Conservation (phyloP, 192 early-diverging fungal species). For the Linnemannia elongata region DNA sequence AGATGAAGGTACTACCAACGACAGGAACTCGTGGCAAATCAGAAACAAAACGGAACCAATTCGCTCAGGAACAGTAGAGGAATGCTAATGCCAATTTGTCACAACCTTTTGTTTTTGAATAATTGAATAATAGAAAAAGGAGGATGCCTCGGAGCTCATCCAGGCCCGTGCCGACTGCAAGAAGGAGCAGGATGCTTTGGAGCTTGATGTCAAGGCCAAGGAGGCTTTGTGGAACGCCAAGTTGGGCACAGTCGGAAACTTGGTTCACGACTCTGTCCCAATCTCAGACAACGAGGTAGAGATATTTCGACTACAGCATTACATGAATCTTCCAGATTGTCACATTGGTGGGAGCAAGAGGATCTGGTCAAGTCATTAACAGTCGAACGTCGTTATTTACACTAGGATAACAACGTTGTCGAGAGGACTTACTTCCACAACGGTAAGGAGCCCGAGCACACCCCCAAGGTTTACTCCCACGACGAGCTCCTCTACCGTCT, state of each 20-base stretch:
- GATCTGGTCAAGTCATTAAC: not conserved
- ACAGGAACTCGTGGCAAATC: slow-evolving; percentile 53
- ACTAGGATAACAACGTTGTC: slow-evolving; percentile 77
- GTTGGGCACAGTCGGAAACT: slow-evolving; percentile 86
- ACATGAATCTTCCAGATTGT: slow-evolving; percentile 3
- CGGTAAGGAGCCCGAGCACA: slow-evolving; percentile 69
- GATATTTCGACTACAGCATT: not conserved
- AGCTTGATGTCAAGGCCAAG: slow-evolving; percentile 82
- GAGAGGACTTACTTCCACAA: slow-evolving; percentile 73
- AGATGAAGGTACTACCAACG: slow-evolving; percentile 78
- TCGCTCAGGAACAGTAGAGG: too few species aligned
- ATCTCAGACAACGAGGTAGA: slow-evolving; percentile 86
- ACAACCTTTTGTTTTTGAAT: not conserved
- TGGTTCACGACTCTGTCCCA: slow-evolving; percentile 93
- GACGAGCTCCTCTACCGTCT: slow-evolving; percentile 95
- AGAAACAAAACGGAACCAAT: not conserved
- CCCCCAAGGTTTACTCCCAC: slow-evolving; percentile 80
- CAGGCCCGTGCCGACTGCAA: slow-evolving; percentile 82
- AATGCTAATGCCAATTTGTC: not conserved
- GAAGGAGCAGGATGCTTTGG: slow-evolving; percentile 75
- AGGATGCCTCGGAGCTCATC: slow-evolving; percentile 83
- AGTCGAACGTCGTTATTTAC: not conserved
- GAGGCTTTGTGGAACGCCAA: slow-evolving; percentile 75
- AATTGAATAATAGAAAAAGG: slow-evolving; percentile 69
- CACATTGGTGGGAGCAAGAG: not conserved